Conservation (phyloP, 306 rosid genomes). For the Sesbania bispinosa region DNA sequence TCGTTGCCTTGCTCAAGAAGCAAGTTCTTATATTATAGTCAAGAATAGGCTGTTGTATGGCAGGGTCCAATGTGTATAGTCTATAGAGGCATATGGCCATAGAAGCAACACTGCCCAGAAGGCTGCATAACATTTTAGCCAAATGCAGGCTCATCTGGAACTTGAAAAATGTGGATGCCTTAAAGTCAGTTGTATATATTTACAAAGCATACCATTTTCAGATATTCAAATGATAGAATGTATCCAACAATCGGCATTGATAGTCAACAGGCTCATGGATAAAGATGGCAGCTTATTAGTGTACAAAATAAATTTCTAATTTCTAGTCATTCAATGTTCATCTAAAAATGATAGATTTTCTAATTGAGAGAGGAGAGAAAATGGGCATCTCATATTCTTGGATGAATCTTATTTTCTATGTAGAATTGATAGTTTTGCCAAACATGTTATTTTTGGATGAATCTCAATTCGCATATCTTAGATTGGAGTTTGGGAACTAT, state of each 20-base stretch:
- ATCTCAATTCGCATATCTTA: too few species aligned
- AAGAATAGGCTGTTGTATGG: constrained; percentile 11
- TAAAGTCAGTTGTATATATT: background rate
- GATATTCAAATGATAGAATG: background rate
- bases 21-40: background rate
- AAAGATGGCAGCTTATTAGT: too few species aligned
- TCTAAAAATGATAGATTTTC: too few species aligned
- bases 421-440: too few species aligned
- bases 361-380: too few species aligned
- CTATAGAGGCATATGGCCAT: background rate
- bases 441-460: too few species aligned
- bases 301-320: too few species aligned
- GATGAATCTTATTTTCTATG: too few species aligned
- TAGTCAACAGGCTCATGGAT: too few species aligned
- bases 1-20: background rate
- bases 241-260: background rate
- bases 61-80: constrained; percentile 11
- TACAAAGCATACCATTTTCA: background rate
- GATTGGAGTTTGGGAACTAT: too few species aligned
- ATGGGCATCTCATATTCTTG: too few species aligned
- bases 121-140: background rate
- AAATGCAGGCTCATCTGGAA: background rate
- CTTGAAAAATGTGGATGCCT: background rate
- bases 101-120: background rate
- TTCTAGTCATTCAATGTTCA: too few species aligned